Conservation (phyloP, 2,329 filamentous ascomycete genomes). For the Colletotrichum eleusines region DNA sequence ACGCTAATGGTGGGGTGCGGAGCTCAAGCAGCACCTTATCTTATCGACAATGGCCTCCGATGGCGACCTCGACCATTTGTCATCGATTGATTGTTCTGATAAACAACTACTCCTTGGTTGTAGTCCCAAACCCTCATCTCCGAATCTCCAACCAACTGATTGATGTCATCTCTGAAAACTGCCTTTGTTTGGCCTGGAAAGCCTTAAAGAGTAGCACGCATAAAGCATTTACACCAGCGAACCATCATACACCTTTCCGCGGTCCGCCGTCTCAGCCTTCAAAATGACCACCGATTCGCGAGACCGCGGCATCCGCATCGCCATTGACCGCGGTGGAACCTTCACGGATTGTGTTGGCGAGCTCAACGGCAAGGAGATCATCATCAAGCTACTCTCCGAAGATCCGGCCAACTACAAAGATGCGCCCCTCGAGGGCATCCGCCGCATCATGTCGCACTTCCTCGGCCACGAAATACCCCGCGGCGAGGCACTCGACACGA, state of each 20-base stretch:
- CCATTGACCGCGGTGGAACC: constrained; percentile 85
- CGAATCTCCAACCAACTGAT: not conserved
- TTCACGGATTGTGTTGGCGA: constrained; percentile 95
- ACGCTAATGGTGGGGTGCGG: constrained; percentile 39
- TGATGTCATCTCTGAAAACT: not conserved
- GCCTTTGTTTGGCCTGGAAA: not conserved
- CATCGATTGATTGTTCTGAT: constrained; percentile 26
- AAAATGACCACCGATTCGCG: constrained; percentile 53
- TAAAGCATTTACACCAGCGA: not conserved
- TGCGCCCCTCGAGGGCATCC: constrained; percentile 91
- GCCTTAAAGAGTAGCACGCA: not conserved
- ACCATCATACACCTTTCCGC: not conserved
- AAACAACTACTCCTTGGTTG: not conserved
- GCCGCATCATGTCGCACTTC: constrained; percentile 85
- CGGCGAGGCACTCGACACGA: constrained; percentile 83
- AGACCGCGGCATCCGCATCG: constrained; percentile 76
- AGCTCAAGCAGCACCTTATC: constrained; percentile 38
- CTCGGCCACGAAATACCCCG: constrained; percentile 81
- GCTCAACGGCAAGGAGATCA: constrained; percentile 79
- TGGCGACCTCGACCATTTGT: constrained; percentile 23
- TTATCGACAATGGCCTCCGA: constrained; percentile 26
- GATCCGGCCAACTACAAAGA: constrained; percentile 92
- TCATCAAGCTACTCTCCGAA: constrained; percentile 91
- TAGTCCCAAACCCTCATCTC: not conserved
- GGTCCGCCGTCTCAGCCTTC: not conserved